Evolutionary conservation across 2,329 filamentous ascomycete species (phyloP).

Genomic region (Penicillium sp.): DNA sequence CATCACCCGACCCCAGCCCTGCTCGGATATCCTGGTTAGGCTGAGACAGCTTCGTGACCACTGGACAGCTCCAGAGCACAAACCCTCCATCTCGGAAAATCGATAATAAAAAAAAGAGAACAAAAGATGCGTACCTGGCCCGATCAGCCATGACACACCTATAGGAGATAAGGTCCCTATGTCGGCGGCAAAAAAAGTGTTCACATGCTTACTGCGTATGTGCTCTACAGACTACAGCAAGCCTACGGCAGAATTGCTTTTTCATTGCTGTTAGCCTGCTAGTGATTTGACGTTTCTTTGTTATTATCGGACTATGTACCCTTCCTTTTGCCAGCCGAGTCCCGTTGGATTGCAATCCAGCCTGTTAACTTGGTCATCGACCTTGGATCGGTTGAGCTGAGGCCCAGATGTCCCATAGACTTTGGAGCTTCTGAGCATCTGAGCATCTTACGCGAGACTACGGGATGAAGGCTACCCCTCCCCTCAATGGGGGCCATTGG

Average conservation of each 20-base stretch:
- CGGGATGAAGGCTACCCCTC: no score
- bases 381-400: neutral
- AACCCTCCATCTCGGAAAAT: neutral
- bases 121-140: neutral
- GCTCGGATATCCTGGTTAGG: constrained; percentile 1
- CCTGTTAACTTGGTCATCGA: neutral
- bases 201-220: neutral
- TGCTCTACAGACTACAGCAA: no score
- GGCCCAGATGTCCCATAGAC: neutral
- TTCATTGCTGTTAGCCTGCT: neutral
- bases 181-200: neutral
- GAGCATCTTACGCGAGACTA: neutral
- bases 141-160: neutral
- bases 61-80: neutral
- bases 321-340: neutral
- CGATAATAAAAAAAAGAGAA: neutral
- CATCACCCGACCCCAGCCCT: constrained; percentile 7
- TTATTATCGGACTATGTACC: neutral
- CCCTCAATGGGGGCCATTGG: no score
- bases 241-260: neutral
- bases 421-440: neutral
- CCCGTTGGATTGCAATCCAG: neutral
- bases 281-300: neutral
- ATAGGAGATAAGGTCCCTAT: constrained; percentile 1
- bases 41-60: neutral